Evolutionary conservation across 768 basidiomycete species (phyloP), one percentile per base, ranked within the genome.

Genomic region (Tricholoma bakamatsutake): DNA sequence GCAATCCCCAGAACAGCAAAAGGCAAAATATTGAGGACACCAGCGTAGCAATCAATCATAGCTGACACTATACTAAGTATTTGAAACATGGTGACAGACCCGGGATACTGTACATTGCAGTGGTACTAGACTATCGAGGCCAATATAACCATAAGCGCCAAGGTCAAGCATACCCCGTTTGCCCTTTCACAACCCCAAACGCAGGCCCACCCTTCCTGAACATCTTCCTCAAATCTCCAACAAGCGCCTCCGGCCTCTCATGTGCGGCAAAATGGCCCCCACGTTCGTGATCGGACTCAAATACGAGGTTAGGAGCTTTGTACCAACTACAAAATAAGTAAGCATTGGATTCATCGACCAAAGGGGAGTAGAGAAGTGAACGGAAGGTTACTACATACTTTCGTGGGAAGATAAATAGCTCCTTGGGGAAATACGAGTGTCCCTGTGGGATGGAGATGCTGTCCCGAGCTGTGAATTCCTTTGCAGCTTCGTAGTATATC

Each of bases 401-500:
- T 56, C 58, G 63, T 24, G 67, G 71, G 18, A 61, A 40, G 15
- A 46, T 33, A 27, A 65, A 30, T 0, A 77, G 0, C 31, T 83
- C 80, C 34, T 73, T 70, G 13, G 80, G 80, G 59, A 83, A 82
- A 48, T 68, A 69, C 0, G 76, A 80, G 17, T 73, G 56, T 0
- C 82, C 82, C 51, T 74, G 62, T 1, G 80, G 81, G n/a, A 80
- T 73, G 2, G 56, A 54, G 21, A 57, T 57, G 13, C n/a, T 47
- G 39, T 57, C 54, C 39, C 33, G 28, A 18, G 37, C 27, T 12
- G 50, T 6, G 59, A 60, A 11, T 7, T 34, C 18, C 24, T 18
- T 40, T 24, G 24, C 11, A 33, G 65, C 34, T 60, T 85, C 84
- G 58, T 78, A 83, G 65, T 85, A 85, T 13, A 85, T 81, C 4